Evolutionary conservation across 1,284 basidiomycete genomes (phyloP), one percentile per base, ranked within the genome.

Genomic region (Rhodofomes roseus): DNA sequence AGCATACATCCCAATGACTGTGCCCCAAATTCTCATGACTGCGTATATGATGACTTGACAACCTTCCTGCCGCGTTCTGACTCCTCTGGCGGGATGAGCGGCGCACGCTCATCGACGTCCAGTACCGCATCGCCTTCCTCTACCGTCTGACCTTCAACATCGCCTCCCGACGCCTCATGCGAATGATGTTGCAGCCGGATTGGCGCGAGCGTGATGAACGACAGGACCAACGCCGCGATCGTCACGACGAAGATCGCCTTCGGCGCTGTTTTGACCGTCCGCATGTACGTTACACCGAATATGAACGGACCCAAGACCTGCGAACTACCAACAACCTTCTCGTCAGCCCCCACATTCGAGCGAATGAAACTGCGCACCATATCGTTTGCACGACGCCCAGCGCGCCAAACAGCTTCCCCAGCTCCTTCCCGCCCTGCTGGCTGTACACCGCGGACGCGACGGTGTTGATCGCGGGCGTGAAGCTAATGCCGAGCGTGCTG

Each of bases 391-490:
- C 66, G 39, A 93, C 87, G 59, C 85, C 85, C 59, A 93, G 66
- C 1, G 84, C 86, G 16, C 90, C 91, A 67, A 92, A 92, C 14
- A 93, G 75, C 62, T 77, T 78, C 1, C 88, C 90, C 3, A 77
- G 71, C 68, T 89, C 86, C n/a, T 62, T 74, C 3, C 81, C 79
- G 1, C 78, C 80, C 20, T 75, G 74, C 31, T 74, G 73, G 31
- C 74, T 73, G 66, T 87, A 88, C 52, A 92, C 70, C 31, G 85
- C 82, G 37, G 93, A 71, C 1, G 89, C 83, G 43, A 89, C 79
- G 41, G 85, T 85, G 63, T 92, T 86, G 1, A 82, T 60, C 0
- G 87, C 84, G 9, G 92, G 91, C 25, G 68, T 70, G 61, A 87
- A 87, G 1, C 88, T 90, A 0, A 77, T 69, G 1, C 82, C 83